phyloP scores from a whole-genome alignment of 257 asterid genomes.

The Lavandula angustifolia region DNA sequence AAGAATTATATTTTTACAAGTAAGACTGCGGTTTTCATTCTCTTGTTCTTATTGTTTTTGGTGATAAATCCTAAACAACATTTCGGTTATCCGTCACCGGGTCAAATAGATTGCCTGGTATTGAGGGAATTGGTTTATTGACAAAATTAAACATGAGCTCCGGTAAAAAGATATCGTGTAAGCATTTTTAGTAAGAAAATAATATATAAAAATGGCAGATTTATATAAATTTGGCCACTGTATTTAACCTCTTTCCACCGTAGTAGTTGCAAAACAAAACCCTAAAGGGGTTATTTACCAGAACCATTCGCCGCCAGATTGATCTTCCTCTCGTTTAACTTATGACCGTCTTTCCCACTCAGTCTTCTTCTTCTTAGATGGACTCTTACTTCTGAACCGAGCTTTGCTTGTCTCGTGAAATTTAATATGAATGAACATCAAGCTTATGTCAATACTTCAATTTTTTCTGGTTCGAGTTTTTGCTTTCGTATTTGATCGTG shows the following conservation, averaged over 20 bases:
- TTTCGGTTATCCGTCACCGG: slow-evolving; percentile 29
- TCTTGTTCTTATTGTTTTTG: background rate
- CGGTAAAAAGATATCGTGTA: background rate
- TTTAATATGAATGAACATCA: slow-evolving; percentile 34
- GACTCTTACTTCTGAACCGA: slow-evolving; percentile 25
- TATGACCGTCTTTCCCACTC: slow-evolving; percentile 31
- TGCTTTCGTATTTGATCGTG: slow-evolving; percentile 39
- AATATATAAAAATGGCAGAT: slow-evolving; percentile 37
- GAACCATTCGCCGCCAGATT: slow-evolving; percentile 84
- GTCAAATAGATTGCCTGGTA: slow-evolving; percentile 36
- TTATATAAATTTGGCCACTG: slow-evolving; percentile 32
- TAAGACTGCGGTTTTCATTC: too few relatives aligned
- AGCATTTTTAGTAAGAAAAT: slow-evolving; percentile 17
- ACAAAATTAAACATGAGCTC: background rate
- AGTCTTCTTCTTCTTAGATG: slow-evolving; percentile 30
- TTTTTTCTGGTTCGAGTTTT: slow-evolving; percentile 2
- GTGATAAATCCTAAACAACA: slow-evolving; percentile 2
- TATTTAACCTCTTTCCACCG: slow-evolving; percentile 40
- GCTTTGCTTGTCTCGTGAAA: slow-evolving; percentile 20
- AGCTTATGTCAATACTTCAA: slow-evolving; percentile 29
- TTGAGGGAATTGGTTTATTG: slow-evolving; percentile 35
- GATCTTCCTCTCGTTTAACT: slow-evolving; percentile 40
- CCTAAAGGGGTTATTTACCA: slow-evolving; percentile 73
- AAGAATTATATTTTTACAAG: too few relatives aligned
- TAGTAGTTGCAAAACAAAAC: slow-evolving; percentile 57